Conservation (phyloP, 2,329 filamentous ascomycete species). For the Ophiostoma pallidulum region DNA sequence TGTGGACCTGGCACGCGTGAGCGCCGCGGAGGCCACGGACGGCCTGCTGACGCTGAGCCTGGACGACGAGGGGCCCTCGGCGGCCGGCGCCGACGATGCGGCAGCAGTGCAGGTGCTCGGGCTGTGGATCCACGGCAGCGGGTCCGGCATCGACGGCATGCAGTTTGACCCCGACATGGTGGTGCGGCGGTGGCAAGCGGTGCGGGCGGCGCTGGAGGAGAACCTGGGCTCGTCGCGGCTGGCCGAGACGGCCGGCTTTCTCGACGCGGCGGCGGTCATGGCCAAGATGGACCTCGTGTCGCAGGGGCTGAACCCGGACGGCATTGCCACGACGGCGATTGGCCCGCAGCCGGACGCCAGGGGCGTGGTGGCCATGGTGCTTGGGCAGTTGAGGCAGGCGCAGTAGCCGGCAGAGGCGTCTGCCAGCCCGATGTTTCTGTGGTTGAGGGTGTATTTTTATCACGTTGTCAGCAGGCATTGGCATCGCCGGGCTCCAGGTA, state of each 20-base stretch:
- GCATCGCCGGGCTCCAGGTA: no score
- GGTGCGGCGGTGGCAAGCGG: constrained; percentile 31
- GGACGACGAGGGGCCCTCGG: background rate
- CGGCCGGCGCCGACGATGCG: background rate
- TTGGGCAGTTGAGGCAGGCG: background rate
- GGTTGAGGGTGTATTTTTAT: no score
- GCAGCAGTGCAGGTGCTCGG: constrained; percentile 35
- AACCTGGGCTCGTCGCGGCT: constrained; percentile 6
- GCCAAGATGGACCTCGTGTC: background rate
- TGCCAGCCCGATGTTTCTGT: no score
- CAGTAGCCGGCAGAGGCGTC: no score
- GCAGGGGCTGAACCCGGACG: constrained; percentile 15
- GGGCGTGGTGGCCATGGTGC: constrained; percentile 26
- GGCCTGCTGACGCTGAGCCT: constrained; percentile 30
- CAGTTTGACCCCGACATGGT: constrained; percentile 24
- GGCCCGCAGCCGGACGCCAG: constrained; percentile 35
- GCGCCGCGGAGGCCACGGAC: constrained; percentile 53
- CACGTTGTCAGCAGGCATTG: no score
- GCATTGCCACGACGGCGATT: constrained; percentile 35
- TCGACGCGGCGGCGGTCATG: constrained; percentile 8
- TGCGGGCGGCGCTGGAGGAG: constrained; percentile 17
- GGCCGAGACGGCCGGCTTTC: constrained; percentile 5
- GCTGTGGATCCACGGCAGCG: constrained; percentile 41
- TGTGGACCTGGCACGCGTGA: constrained; percentile 51
- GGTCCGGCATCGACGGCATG: background rate